phyloP scores from a whole-genome alignment of 495 filamentous ascomycete genomes.

The Saxophila tyrrhenica region DNA sequence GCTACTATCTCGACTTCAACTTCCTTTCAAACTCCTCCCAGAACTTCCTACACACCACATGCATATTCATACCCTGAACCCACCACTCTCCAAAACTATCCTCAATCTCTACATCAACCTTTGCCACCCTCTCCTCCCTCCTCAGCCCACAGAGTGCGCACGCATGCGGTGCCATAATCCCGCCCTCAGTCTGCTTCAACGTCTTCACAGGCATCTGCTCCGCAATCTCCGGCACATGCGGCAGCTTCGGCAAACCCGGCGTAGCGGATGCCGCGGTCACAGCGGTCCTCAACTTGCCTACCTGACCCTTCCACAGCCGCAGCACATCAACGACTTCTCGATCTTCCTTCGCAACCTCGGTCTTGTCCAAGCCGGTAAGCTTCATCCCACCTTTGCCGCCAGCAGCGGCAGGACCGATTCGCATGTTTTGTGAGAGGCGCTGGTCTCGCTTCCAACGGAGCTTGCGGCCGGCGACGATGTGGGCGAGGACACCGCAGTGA shows the following conservation, averaged over 20 bases:
- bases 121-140: constrained; percentile 67
- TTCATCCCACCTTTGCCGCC: constrained; percentile 72
- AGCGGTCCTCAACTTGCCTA: constrained; percentile 50
- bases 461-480: constrained; percentile 75
- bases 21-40: constrained; percentile 64
- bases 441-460: constrained; percentile 82
- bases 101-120: constrained; percentile 63
- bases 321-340: constrained; percentile 74
- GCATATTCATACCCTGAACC: constrained; percentile 66
- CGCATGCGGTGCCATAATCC: constrained; percentile 56
- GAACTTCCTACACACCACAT: constrained; percentile 62
- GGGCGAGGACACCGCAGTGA: constrained; percentile 52
- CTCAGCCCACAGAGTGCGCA: constrained; percentile 84
- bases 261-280: constrained; percentile 35
- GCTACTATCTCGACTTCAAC: constrained; percentile 57
- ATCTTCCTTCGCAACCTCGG: constrained; percentile 71
- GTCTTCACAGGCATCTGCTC: constrained; percentile 50
- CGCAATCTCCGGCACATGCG: constrained; percentile 53
- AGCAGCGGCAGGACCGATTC: constrained; percentile 64
- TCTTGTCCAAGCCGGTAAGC: constrained; percentile 66
- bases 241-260: constrained; percentile 6
- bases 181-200: constrained; percentile 45
- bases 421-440: constrained; percentile 76
- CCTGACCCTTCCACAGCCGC: constrained; percentile 55
- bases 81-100: constrained; percentile 96